Conservation (phyloP, 495 filamentous ascomycete genomes). For the Trichocladium antarcticum region DNA sequence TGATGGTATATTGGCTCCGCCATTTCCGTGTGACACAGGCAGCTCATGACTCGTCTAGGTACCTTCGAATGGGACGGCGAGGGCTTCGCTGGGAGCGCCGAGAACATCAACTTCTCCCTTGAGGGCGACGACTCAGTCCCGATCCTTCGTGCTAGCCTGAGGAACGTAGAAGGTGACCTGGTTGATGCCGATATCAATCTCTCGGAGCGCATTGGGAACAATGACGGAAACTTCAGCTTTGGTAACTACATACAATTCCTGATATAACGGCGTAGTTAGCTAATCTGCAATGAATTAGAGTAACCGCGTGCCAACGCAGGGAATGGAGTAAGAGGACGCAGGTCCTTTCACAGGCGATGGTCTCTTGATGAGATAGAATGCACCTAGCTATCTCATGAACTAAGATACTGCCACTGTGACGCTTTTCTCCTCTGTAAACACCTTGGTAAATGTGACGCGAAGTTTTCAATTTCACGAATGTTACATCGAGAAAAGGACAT, state of each 20-base stretch:
- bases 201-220: constrained; percentile 22
- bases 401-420: too few relatives aligned
- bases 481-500: too few relatives aligned
- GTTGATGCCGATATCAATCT: constrained; percentile 20
- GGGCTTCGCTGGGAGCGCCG: constrained; percentile 32
- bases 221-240: constrained; percentile 16
- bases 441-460: too few relatives aligned
- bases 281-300: too few relatives aligned
- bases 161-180: constrained; percentile 5
- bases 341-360: too few relatives aligned
- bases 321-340: too few relatives aligned
- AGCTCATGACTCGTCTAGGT: constrained; percentile 20
- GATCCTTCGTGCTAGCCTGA: constrained; percentile 21
- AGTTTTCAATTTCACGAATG: too few relatives aligned
- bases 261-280: background rate
- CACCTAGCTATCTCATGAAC: too few relatives aligned
- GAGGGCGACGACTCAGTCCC: constrained; percentile 32
- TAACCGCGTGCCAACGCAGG: too few relatives aligned
- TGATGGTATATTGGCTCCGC: constrained; percentile 25
- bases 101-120: constrained; percentile 28
- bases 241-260: constrained; percentile 6
- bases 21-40: background rate
- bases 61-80: constrained; percentile 36
- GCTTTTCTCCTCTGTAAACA: too few relatives aligned
- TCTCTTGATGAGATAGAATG: too few relatives aligned